phyloP scores from a whole-genome alignment of 164 flowering plant genomes.

The Kalanchoe fedtschenkoi region DNA sequence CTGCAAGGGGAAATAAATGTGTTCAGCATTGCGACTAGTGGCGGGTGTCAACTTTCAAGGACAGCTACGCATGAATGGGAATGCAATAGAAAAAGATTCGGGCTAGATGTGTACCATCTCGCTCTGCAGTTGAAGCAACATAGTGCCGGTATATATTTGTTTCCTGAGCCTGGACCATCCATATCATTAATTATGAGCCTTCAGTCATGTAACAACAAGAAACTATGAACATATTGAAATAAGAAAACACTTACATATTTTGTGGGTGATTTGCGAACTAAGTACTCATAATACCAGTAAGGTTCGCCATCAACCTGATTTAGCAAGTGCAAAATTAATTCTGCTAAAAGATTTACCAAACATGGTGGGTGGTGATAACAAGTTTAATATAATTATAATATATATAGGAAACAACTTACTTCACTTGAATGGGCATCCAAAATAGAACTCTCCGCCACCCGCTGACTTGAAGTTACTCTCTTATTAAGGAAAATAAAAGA shows the following conservation, averaged over 20 bases:
- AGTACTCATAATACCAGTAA: conserved; percentile 87
- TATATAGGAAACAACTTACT: conserved; percentile 29
- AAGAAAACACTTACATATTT: conserved; percentile 36
- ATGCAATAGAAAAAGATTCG: neutral
- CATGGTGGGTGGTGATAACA: neutral
- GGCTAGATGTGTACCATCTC: conserved; percentile 55
- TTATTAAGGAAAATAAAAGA: conserved; percentile 9
- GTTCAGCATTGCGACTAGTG: neutral
- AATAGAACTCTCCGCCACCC: conserved; percentile 76
- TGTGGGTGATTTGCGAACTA: conserved; percentile 88
- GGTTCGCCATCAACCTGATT: conserved; percentile 77
- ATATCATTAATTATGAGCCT: conserved; percentile 5
- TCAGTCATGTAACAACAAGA: neutral
- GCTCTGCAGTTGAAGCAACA: conserved; percentile 75
- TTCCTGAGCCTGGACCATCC: conserved; percentile 52
- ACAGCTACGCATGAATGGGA: neutral
- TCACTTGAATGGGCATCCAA: conserved; percentile 65
- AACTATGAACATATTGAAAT: neutral
- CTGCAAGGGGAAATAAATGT: conserved; percentile 27
- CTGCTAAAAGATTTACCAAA: neutral
- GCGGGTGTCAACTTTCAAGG: too few species aligned
- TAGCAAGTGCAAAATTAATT: neutral
- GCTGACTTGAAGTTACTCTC: conserved; percentile 81
- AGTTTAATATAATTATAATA: neutral
- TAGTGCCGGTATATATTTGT: conserved; percentile 60